Conservation (phyloP, 2,329 filamentous ascomycete genomes). For the Hypoxylon rubiginosum region DNA sequence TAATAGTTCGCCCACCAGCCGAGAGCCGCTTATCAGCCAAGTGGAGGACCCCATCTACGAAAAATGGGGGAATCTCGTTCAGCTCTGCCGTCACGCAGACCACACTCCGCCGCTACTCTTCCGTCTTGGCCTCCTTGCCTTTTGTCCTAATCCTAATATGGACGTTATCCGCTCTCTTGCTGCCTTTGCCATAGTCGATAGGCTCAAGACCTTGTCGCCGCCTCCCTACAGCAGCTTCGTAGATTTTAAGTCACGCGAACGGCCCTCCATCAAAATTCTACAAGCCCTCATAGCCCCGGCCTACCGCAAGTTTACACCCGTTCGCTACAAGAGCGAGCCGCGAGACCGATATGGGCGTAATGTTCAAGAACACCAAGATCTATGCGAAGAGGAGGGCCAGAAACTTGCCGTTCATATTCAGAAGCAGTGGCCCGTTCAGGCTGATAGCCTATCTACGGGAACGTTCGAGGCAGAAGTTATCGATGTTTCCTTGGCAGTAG, state of each 20-base stretch:
- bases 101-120: conserved; percentile 42
- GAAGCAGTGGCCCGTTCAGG: conserved; percentile 36
- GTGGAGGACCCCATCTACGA: conserved; percentile 49
- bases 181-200: conserved; percentile 26
- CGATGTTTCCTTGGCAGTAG: conserved; percentile 16
- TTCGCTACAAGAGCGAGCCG: not conserved
- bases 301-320: conserved; percentile 15
- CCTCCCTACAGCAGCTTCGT: conserved; percentile 35
- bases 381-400: conserved; percentile 28
- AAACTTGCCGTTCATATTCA: conserved; percentile 23
- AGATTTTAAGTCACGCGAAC: conserved; percentile 38
- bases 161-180: conserved; percentile 40
- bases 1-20: not conserved
- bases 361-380: conserved; percentile 10
- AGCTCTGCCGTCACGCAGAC: conserved; percentile 43
- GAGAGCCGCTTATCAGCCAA: conserved; percentile 43
- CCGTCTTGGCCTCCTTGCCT: conserved; percentile 48
- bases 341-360: conserved; percentile 18
- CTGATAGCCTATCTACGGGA: conserved; percentile 1
- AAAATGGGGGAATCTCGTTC: conserved; percentile 49
- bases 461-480: conserved; percentile 8
- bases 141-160: conserved; percentile 45
- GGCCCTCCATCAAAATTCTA: conserved; percentile 31
- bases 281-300: conserved; percentile 28
- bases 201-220: conserved; percentile 33